phyloP scores from a whole-genome alignment of 2,329 filamentous ascomycete genomes.

The Alternaria sp. region DNA sequence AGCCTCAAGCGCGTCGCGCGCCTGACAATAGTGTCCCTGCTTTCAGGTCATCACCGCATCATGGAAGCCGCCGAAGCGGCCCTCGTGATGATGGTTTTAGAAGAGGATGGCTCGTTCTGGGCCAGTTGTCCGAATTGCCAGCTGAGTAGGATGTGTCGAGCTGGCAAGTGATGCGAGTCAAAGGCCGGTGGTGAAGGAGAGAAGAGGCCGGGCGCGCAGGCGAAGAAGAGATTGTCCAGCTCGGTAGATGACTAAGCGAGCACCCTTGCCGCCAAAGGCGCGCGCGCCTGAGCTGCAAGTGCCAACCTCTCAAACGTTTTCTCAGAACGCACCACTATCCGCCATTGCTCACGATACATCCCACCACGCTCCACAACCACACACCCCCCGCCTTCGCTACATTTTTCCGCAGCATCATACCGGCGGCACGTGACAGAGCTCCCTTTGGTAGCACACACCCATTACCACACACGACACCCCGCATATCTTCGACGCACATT shows the following conservation, averaged over 20 bases:
- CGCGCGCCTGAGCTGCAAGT: constrained; percentile 35
- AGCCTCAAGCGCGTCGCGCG: constrained; percentile 31
- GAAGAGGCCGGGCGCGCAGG: constrained; percentile 19
- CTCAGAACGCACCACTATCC: constrained; percentile 33
- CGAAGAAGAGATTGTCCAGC: constrained; percentile 34
- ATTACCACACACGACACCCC: constrained; percentile 16
- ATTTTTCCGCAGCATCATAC: constrained; percentile 14
- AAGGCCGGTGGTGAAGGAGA: constrained; percentile 65
- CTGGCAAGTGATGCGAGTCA: constrained; percentile 77
- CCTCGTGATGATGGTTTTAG: constrained; percentile 86
- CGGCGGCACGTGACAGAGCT: constrained; percentile 11
- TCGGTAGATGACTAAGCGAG: constrained; percentile 26
- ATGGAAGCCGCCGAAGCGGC: constrained; percentile 67
- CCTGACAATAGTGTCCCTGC: constrained; percentile 62
- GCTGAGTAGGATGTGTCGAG: constrained; percentile 65
- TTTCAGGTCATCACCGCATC: constrained; percentile 74
- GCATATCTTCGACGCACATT: constrained; percentile 18
- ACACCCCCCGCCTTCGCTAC: constrained; percentile 13
- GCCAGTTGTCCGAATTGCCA: constrained; percentile 75
- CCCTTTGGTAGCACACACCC: constrained; percentile 17
- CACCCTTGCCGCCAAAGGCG: constrained; percentile 28
- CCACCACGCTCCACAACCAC: constrained; percentile 24
- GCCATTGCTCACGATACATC: constrained; percentile 30
- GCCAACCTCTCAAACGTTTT: constrained; percentile 44
- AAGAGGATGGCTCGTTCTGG: constrained; percentile 73